Conservation (phyloP, 495 filamentous ascomycete species). For the Podospora appendiculata region DNA sequence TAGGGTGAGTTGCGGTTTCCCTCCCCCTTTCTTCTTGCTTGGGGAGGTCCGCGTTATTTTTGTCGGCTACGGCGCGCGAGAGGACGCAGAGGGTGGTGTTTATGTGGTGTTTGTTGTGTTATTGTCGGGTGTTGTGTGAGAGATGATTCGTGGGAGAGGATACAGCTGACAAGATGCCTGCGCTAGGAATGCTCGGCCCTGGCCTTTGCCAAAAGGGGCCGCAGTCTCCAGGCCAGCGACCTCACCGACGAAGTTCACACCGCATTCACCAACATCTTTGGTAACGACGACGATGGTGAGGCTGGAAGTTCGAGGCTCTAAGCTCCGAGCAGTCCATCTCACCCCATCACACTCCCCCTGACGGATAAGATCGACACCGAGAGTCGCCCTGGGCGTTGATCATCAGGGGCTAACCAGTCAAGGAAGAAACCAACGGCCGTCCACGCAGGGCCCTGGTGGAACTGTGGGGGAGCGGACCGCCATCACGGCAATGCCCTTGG, state of each 20-base stretch:
- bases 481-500: no score
- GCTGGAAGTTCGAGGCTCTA: constrained; percentile 9
- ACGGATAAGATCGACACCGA: no score
- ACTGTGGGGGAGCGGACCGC: no score
- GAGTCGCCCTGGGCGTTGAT: no score
- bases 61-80: neutral
- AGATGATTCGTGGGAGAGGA: no score
- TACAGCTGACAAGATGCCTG: no score
- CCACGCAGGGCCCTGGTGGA: no score
- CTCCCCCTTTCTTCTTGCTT: neutral
- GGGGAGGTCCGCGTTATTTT: neutral
- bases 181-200: constrained; percentile 17
- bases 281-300: constrained; percentile 30
- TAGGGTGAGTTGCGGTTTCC: constrained; percentile 39
- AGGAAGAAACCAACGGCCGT: no score
- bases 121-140: neutral
- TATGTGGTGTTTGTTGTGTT: neutral
- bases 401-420: no score
- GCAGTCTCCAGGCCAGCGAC: constrained; percentile 89
- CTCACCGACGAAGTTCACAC: constrained; percentile 83
- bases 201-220: constrained; percentile 79
- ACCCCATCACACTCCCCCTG: no score
- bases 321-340: neutral
- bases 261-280: constrained; percentile 75
- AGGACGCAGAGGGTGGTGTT: no score